These are phyloP conservation scores for Neurospora sp. DNA, from an alignment of 495 filamentous ascomycete genomes.

Conservation along the genomic window DNA sequence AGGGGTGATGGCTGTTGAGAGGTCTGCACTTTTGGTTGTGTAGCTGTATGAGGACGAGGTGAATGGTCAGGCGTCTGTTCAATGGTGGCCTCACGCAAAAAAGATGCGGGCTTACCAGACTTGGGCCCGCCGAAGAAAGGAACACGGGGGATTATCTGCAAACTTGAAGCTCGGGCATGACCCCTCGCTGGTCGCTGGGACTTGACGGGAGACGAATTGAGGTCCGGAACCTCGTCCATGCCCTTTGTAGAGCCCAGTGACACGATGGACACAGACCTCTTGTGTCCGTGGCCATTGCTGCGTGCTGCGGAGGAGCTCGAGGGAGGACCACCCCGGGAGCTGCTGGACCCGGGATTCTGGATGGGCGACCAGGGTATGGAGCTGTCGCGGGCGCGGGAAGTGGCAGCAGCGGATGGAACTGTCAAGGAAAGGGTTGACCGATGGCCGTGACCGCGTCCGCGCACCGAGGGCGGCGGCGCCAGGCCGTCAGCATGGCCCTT, in stretches of 20 bases:
- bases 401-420: conserved; percentile 31
- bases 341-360: neutral
- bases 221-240: conserved; percentile 24
- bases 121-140: conserved; percentile 19
- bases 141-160: conserved; percentile 62
- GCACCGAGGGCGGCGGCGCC: conserved; percentile 26
- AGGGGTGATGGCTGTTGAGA: conserved; percentile 30
- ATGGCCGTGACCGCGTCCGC: conserved; percentile 31
- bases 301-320: neutral
- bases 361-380: conserved; percentile 19
- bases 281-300: conserved; percentile 33
- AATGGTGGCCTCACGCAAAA: neutral
- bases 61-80: neutral
- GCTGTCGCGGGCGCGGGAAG: conserved; percentile 25
- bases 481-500: conserved; percentile 19
- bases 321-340: neutral
- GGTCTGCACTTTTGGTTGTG: conserved; percentile 25
- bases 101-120: conserved; percentile 16
- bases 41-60: conserved; percentile 20
- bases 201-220: conserved; percentile 6
- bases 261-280: conserved; percentile 86
- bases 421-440: conserved; percentile 48
- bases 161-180: conserved; percentile 73
- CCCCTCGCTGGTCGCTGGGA: conserved; percentile 45
- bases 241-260: conserved; percentile 63